Base-by-base conservation (phyloP, 805 yeast species). In the Metschnikowia orientalis region DNA sequence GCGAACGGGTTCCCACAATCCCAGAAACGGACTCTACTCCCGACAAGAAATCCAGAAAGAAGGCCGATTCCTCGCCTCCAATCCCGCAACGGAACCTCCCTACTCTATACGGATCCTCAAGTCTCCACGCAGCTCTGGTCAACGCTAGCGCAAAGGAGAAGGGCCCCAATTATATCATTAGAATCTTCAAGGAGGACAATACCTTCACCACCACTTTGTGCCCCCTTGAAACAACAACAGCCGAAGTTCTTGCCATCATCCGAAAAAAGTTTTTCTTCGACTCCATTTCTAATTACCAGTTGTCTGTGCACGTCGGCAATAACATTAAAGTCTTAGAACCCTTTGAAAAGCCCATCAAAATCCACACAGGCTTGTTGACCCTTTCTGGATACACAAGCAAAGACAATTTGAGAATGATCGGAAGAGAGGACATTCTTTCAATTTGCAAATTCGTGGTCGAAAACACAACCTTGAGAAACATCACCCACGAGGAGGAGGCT, bases 201-300 rank as follows among this genome's bases (percentile, higher is more conserved):
- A 82, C 88, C 8, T 85, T 87, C 44, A 82, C 92, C 10, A 85
- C 95, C 1, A 62, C 90, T 13, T 77, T 88, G 10, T 81, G 95
- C 51, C 76, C 90, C 0, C 69, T 83, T 20, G 84, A 81, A 37
- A 82, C 88, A 2, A 76, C 90, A 0, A 84, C 87, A 0, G 71
- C 77, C 6, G 95, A 87, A 29, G 61, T 92, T 32, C 63, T 90
- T 23, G 76, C 74, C 19, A 70, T 74, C 29, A 73, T 87, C 15
- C 84, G 83, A 42, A 76, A 83, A 39, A 89, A 90, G 57, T 82
- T 88, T 50, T 83, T 83, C 47, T 59, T 83, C 33, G 81, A 79
- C 32, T 62, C 76, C 2, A 75, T 74, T 13, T 80, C 83, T 21
- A 89, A 84, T 45, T 86, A 76, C 54, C 86, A 82, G 49, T 63